Percentiles rank a stretch among this genome's conserved stretches.
Evolutionary conservation across 73 alveolate species (phyloP).

Genomic region (Paramecium primaurelia): DNA sequence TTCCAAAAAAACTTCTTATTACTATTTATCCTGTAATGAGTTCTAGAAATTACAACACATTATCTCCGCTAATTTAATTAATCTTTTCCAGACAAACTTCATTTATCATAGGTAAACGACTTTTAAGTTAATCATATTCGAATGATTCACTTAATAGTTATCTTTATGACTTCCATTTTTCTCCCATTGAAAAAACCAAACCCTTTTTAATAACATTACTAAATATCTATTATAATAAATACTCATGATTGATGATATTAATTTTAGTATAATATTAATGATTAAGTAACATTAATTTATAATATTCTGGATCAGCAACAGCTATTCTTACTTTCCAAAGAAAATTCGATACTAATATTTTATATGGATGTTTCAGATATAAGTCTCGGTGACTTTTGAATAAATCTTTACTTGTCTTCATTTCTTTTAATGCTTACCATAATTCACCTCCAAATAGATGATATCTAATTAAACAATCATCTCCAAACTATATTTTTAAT

Average conservation of each 20-base stretch:
- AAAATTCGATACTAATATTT: neutral
- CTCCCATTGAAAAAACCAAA: neutral
- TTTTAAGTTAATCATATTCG: slow-evolving; percentile 21
- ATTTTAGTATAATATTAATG: neutral
- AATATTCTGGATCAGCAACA: neutral
- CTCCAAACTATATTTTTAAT: neutral
- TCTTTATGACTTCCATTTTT: slow-evolving; percentile 45
- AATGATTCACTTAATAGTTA: slow-evolving; percentile 10
- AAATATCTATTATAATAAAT: neutral
- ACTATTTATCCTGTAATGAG: neutral
- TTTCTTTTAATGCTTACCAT: neutral
- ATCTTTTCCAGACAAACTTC: neutral
- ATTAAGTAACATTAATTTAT: neutral
- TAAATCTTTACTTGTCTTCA: neutral
- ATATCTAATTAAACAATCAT: neutral
- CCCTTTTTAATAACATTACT: neutral
- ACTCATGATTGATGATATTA: neutral
- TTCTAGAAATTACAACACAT: neutral
- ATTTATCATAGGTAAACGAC: slow-evolving; percentile 46
- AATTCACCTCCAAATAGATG: neutral
- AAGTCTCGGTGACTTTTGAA: neutral
- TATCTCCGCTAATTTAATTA: neutral
- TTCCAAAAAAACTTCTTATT: neutral
- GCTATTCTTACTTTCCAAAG: neutral
- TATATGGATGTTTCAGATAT: neutral